Evolutionary conservation across 2,329 filamentous ascomycete species (phyloP), one percentile per base, ranked within the genome.

Genomic region (Ophiognomonia clavigignenti-juglandacearum): DNA sequence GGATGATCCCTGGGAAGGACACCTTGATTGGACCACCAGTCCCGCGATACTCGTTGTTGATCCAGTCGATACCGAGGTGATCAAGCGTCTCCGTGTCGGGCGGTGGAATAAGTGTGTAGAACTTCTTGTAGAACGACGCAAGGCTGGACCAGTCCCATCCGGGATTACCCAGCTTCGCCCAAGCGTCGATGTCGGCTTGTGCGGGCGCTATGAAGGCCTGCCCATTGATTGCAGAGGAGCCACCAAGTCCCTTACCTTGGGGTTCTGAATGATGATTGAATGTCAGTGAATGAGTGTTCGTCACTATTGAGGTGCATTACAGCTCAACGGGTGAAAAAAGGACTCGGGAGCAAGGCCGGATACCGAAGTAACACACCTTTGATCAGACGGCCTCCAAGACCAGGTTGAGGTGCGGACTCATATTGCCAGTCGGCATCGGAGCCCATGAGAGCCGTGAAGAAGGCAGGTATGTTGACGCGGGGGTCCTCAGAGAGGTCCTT

Each of bases 361-460:
- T n/a, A n/a, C n/a, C n/a, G n/a, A n/a, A n/a, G n/a, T n/a, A n/a
- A n/a, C n/a, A n/a, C n/a, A n/a, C n/a, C n/a, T n/a, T n/a, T n/a
- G 18, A 57, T 47, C 16, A 23, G 16, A n/a, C 54, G 43, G 1
- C 47, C 50, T 6, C 32, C 24, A 0, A 55, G 43, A 6, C 48
- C 47, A 5, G 40, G 46, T 47, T 62, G 60, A 11, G 61, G 54
- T 1, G 53, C 53, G 10, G 59, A 56, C n/a, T 47, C 38, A 46
- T 56, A 58, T 14, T 54, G 47, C 60, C 60, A 63, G 47, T 56
- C 54, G 13, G 55, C 53, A 11, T 59, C 52, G 4, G 55, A 52
- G n/a, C 54, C 53, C 27, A 59, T 39, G 9, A 63, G 53, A 16
- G 53, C 49, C 3, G 57, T 46, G 38, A 53, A 63, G 16, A 59